Percentiles rank a stretch among this genome's conserved stretches.
phyloP scores from a whole-genome alignment of 331 rosid genomes.

The Quercus phellos region DNA sequence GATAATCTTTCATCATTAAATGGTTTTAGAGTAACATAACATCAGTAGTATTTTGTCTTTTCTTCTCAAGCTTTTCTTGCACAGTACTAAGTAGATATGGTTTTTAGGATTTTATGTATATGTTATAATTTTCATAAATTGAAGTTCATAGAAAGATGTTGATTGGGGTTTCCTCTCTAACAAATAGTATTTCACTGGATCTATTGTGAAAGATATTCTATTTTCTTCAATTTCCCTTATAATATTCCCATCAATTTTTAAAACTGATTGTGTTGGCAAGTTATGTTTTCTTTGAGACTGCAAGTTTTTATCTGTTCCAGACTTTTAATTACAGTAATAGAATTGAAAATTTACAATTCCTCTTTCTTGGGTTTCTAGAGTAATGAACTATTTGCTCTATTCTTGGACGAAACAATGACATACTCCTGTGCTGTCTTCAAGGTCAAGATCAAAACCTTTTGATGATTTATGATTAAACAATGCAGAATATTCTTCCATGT shows the following conservation, averaged over 20 bases:
- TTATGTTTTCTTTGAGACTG: neutral
- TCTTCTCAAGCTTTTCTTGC: neutral
- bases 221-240: no score
- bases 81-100: neutral
- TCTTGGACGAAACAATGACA: conserved; percentile 92
- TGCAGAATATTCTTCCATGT: neutral
- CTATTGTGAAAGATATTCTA: neutral
- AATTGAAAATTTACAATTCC: conserved; percentile 17
- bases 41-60: neutral
- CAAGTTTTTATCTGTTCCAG: no score
- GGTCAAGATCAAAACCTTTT: conserved; percentile 36
- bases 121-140: neutral
- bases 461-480: neutral
- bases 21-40: neutral
- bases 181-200: neutral
- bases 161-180: neutral
- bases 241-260: no score
- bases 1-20: neutral
- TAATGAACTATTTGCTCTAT: conserved; percentile 81
- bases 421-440: conserved; percentile 84
- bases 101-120: neutral
- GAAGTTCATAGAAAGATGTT: neutral
- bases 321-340: no score
- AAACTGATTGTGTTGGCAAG: neutral
- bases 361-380: conserved; percentile 46